These are phyloP conservation scores for Danielia oregonensis DNA, from an alignment of 805 yeast genomes.

Conservation along the genomic window DNA sequence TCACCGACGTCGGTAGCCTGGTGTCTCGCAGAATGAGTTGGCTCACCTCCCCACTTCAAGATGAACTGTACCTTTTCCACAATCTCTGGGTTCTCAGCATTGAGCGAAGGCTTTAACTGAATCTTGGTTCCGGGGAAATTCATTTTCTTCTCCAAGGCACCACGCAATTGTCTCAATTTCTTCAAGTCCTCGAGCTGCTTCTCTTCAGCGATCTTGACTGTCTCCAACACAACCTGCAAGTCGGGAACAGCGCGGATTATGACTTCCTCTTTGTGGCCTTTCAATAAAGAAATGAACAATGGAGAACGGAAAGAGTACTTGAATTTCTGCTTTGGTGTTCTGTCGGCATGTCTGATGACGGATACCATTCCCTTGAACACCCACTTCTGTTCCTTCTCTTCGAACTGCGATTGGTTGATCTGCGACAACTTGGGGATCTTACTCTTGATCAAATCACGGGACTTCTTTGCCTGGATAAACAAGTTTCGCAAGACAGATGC, in stretches of 20 bases:
- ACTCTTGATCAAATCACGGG: constrained; percentile 37
- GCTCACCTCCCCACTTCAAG: constrained; percentile 99
- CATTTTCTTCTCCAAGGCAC: constrained; percentile 85
- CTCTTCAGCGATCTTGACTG: constrained; percentile 77
- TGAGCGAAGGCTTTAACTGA: constrained; percentile 86
- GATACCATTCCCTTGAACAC: constrained; percentile 88
- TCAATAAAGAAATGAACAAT: constrained; percentile 76
- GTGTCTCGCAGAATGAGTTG: constrained; percentile 93
- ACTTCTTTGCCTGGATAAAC: constrained; percentile 54
- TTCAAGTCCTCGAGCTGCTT: constrained; percentile 75
- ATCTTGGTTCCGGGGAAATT: constrained; percentile 94
- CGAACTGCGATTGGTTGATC: constrained; percentile 37
- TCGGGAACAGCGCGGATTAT: constrained; percentile 89
- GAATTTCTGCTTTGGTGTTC: constrained; percentile 97
- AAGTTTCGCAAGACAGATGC: constrained; percentile 71
- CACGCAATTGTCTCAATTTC: constrained; percentile 70
- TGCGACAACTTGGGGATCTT: constrained; percentile 33
- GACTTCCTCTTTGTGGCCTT: constrained; percentile 95
- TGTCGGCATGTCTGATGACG: constrained; percentile 94
- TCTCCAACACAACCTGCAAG: constrained; percentile 76
- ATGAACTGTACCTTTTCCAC: constrained; percentile 96
- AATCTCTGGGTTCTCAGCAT: constrained; percentile 52
- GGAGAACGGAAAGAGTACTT: constrained; percentile 91
- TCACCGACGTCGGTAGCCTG: constrained; percentile 96
- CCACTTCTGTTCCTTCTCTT: constrained; percentile 86